Conservation (phyloP, 1,284 basidiomycete species). For the Ustilago sp. region DNA sequence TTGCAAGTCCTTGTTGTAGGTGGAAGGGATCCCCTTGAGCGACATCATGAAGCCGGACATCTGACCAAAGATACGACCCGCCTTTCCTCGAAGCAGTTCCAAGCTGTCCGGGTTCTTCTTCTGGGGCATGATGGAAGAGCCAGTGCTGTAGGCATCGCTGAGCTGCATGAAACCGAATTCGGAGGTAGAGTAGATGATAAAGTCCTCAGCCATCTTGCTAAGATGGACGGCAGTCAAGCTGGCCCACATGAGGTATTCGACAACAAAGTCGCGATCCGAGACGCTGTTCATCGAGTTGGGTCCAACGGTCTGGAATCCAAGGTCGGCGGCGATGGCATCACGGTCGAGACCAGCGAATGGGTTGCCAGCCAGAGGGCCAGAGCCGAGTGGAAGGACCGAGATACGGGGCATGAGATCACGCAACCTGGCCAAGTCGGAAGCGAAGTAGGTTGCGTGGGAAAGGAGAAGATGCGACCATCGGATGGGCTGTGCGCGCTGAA, state of each 20-base stretch:
- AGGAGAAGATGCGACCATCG: constrained; percentile 97
- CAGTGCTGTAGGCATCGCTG: constrained; percentile 97
- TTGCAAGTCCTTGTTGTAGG: constrained; percentile 99
- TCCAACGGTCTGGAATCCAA: constrained; percentile 67
- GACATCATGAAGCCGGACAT: constrained; percentile 99
- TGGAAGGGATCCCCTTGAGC: constrained; percentile 94
- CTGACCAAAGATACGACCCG: constrained; percentile 92
- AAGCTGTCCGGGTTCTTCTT: constrained; percentile 99
- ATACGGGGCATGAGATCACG: constrained; percentile 79
- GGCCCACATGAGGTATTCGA: constrained; percentile 96
- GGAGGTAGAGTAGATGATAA: constrained; percentile 95
- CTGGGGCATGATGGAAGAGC: constrained; percentile 99
- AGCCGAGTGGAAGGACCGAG: constrained; percentile 91
- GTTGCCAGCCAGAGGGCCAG: constrained; percentile 94
- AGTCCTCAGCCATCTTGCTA: constrained; percentile 92
- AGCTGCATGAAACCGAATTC: constrained; percentile 95
- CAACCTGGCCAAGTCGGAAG: constrained; percentile 86
- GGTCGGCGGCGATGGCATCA: constrained; percentile 64
- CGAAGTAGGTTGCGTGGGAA: constrained; percentile 93
- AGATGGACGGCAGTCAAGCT: constrained; percentile 92
- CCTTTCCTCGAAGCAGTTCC: constrained; percentile 93
- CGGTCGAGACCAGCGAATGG: constrained; percentile 76
- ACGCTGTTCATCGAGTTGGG: constrained; percentile 76
- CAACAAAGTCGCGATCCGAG: constrained; percentile 95
- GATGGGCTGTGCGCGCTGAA: constrained; percentile 88